Percentiles rank a stretch among this genome's conserved stretches.
Conservation (phyloP, 495 filamentous ascomycete genomes). For the Podospora pseudopauciseta region DNA sequence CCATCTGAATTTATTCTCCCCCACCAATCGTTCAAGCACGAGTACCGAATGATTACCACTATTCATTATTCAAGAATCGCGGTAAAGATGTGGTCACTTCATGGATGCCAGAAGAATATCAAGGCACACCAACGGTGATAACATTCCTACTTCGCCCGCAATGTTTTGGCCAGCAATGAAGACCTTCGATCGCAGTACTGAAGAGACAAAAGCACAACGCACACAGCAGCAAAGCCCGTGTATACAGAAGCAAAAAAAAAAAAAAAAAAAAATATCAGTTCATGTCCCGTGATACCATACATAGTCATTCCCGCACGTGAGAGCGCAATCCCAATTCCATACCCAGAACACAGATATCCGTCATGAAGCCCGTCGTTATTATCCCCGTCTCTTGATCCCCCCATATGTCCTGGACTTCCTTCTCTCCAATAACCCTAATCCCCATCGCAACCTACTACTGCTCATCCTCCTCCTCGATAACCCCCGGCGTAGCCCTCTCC, state of each 20-base stretch:
- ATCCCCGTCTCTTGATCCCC: neutral
- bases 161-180: too few relatives aligned
- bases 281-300: neutral
- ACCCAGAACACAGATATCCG: neutral
- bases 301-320: neutral
- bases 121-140: too few relatives aligned
- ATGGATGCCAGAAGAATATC: too few relatives aligned
- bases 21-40: too few relatives aligned
- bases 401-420: neutral
- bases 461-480: conserved; percentile 71
- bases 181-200: too few relatives aligned
- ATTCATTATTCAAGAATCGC: too few relatives aligned
- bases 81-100: too few relatives aligned
- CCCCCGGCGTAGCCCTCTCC: conserved; percentile 76
- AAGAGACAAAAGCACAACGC: neutral
- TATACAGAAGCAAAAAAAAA: neutral
- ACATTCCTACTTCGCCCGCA: too few relatives aligned
- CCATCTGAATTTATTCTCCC: too few relatives aligned
- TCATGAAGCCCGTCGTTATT: neutral
- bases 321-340: neutral
- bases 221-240: neutral
- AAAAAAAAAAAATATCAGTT: neutral
- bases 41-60: too few relatives aligned
- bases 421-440: neutral
- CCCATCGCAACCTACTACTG: neutral